Evolutionary conservation across 768 basidiomycete genomes (phyloP), one percentile per base, ranked within the genome.

Genomic region (Asterophora lycoperdoides): DNA sequence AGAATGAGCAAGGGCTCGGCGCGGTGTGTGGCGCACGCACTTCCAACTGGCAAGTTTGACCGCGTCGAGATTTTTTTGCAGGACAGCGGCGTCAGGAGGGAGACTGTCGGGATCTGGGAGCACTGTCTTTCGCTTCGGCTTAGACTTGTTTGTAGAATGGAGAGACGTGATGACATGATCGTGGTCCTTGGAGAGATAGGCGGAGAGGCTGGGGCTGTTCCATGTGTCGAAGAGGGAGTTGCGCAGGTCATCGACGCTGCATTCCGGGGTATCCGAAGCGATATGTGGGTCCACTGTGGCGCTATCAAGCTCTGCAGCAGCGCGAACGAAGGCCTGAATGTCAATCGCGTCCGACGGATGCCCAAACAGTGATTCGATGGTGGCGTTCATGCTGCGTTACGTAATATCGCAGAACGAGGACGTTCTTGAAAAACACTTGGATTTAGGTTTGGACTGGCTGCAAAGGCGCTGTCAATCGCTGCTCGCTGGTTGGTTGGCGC

Each of bases 11-110:
- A 20, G 2, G 5, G 10, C 17, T 13, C 2, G 26, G 17, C 28
- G 14, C 7, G 32, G 18, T 17, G 15, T 32, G 15, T 26, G 46
- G 23, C 33, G 42, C 11, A 65, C 83, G 52, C 57, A 88, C 86
- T 73, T 74, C 78, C 82, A 88, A 55, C 80, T 76, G 34, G 67
- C 73, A 17, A 90, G 70, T 35, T 75, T 62, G 13, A 81, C 64
- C 3, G 58, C 55, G 9, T 81, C 79, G n/a, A 90, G 60, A 15
- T 68, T 68, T 38, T 70, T 65, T 57, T 82, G 76, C 4, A 89
- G 56, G 1, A 60, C 60, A 1, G 64, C 57, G 1, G 83, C 74
- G 20, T 83, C 80, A 6, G 72, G 64, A 4, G 67, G 60, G 38
- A 75, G 69, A n/a, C 68, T 57, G 9, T 68, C 58, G 9, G 69